Base-by-base conservation (phyloP, 2,329 filamentous ascomycete genomes). In the Alternaria brassicicola region DNA sequence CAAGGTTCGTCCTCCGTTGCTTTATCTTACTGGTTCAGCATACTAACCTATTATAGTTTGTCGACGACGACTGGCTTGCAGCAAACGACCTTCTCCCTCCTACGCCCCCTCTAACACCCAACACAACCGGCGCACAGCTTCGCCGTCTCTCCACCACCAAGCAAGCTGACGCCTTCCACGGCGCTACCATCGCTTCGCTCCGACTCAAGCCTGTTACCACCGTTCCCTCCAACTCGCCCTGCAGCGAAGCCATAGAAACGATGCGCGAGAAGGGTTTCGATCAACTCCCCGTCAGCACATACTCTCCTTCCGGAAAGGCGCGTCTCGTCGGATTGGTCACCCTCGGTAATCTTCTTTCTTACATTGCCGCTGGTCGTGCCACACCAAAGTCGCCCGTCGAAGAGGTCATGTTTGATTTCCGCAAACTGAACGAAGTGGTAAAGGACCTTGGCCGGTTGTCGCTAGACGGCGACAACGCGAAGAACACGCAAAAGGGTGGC, bases 211-310 rank as follows among this genome's bases (percentile, higher is more conserved):
- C 95, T 33, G 91, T 99, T 57, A 96, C 93, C 25, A 96, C 93
- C 8, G 86, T 99, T 53, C 81, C 88, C 23, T 84, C 88, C 26
- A 84, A 84, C 52, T 89, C 89, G 30, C 79, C 86, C 3, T 96
- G 93, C 80, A 86, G 91, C 63, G 91, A 94, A 66, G 95, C 96
- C 52, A 93, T 98, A 65, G 95, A 99, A 81, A 93, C 91, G 61
- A 98, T 99, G 95, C 92, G 94, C 67, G 95, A 99, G 74, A 96
- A 95, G 81, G 92, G 93, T 62, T 99, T 97, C 77, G 96, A 99
- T 75, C 96, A 99, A 80, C 89, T 99, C 39, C 95, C 95, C 41
- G 95, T 99, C 15, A 88, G 96, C 8, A 56, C 62, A 21, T 75
- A 71, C 65, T 64, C 71, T 9, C 84, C 88, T 1, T 81, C 88